A percentile compares a stretch with the other conserved stretches of the same genome.
phyloP scores from a whole-genome alignment of 441 rosid species.

The Mallotus japonicus region DNA sequence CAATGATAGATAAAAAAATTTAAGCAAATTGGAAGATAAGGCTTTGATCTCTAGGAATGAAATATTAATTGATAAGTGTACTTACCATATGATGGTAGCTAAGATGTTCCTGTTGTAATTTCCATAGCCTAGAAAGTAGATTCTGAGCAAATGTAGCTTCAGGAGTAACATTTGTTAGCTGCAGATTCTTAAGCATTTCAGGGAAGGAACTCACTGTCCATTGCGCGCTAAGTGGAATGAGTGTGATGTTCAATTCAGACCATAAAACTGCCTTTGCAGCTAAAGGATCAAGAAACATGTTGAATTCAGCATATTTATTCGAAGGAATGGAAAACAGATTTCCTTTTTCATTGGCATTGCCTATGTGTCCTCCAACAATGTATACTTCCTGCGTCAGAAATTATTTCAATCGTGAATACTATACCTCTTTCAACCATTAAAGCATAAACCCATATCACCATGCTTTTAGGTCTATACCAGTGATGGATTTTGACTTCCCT shows the following conservation, averaged over 20 bases:
- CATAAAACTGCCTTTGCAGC: slow-evolving; percentile 32
- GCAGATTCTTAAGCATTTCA: slow-evolving; percentile 1
- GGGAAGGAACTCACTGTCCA: slow-evolving; percentile 29
- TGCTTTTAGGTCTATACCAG: too few relatives aligned
- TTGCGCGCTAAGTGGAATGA: slow-evolving; percentile 29
- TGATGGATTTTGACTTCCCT: too few relatives aligned
- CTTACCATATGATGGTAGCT: too few relatives aligned
- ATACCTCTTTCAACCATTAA: neutral
- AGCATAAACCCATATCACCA: too few relatives aligned
- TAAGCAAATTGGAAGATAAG: too few relatives aligned
- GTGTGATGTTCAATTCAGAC: slow-evolving; percentile 24
- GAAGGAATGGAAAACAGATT: slow-evolving; percentile 28
- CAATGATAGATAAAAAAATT: too few relatives aligned
- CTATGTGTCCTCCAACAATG: slow-evolving; percentile 23
- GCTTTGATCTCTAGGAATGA: too few relatives aligned
- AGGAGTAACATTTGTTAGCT: slow-evolving; percentile 14
- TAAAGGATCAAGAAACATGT: slow-evolving; percentile 37
- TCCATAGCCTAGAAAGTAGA: slow-evolving; percentile 15
- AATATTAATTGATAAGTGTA: too few relatives aligned
- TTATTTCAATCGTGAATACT: neutral
- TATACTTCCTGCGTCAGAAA: slow-evolving; percentile 26
- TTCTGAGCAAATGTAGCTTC: slow-evolving; percentile 24
- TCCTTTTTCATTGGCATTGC: slow-evolving; percentile 22
- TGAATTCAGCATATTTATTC: slow-evolving; percentile 33
- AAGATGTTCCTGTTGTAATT: too few relatives aligned